These are phyloP conservation scores for Ogataea neopini DNA, from an alignment of 805 yeast genomes.

Conservation along the genomic window DNA sequence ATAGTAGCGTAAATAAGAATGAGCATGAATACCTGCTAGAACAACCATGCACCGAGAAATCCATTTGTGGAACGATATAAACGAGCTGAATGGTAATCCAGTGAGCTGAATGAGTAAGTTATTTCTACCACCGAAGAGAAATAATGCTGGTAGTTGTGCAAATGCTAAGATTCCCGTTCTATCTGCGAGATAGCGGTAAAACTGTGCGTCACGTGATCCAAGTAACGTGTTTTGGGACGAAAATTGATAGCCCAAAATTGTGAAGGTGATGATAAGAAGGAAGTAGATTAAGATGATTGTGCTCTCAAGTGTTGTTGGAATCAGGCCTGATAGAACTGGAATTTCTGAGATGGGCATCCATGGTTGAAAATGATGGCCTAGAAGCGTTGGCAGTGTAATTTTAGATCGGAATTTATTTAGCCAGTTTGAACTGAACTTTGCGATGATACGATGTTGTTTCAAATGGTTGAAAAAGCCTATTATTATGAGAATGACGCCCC, in stretches of 20 bases:
- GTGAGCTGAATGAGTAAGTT: conserved; percentile 54
- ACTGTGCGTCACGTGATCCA: conserved; percentile 21
- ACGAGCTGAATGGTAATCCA: conserved; percentile 48
- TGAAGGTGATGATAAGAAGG: conserved; percentile 12
- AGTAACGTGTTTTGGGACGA: conserved; percentile 17
- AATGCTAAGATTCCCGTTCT: conserved; percentile 52
- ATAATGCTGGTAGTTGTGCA: conserved; percentile 48
- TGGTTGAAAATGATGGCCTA: conserved; percentile 27
- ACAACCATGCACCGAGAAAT: conserved; percentile 35
- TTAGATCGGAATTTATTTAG: conserved; percentile 20
- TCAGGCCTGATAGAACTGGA: conserved; percentile 10
- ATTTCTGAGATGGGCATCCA: neutral
- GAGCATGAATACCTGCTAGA: conserved; percentile 34
- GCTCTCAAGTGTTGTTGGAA: conserved; percentile 33
- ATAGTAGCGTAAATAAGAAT: conserved; percentile 34
- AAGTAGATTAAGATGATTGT: conserved; percentile 19
- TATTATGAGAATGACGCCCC: conserved; percentile 20
- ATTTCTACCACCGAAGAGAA: conserved; percentile 59
- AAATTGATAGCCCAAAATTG: conserved; percentile 17
- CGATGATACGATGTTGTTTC: conserved; percentile 13
- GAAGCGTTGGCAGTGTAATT: conserved; percentile 26
- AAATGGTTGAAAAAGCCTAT: conserved; percentile 22
- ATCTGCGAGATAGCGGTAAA: conserved; percentile 51
- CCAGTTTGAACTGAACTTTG: conserved; percentile 7
- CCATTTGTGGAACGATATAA: conserved; percentile 48